Evolutionary conservation across 768 basidiomycete species (phyloP), one percentile per base, ranked within the genome.

Genomic region (Mycena rosella): DNA sequence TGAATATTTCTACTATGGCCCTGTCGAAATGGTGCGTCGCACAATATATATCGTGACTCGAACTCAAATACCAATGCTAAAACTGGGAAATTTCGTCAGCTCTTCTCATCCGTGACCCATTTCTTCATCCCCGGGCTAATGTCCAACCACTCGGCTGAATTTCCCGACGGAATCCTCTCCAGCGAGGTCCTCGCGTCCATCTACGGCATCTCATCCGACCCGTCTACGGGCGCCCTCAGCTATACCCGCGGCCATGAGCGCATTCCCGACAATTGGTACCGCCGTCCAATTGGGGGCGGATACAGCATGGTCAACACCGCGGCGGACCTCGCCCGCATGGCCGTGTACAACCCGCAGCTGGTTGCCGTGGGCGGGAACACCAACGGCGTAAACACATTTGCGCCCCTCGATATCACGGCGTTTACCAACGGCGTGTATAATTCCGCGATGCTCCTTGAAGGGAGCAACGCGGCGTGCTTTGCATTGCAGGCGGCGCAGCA

Each of bases 231-330:
- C n/a, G 26, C 24, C 26, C 17, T 51, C 13, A 18, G 6, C 4
- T 30, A 38, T 32, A 47, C 17, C 42, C 42, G 27, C 14, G 68
- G 57, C 2, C 42, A 30, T 4, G 68, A 69, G 45, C 63, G 54
- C 20, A 61, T 69, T n/a, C 68, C 63, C 3, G 24, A 40, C 14
- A 55, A 55, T n/a, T 69, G 52, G 44, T 69, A 61, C 42, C 44
- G 61, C 22, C 61, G 67, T 5, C 38, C 60, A 1, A 9, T 18
- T 36, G 38, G 7, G 27, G 48, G 40, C 38, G 8, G 34, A 13
- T 51, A 56, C 29, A 8, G 27, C 47, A 20, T n/a, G 10, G 11
- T 59, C 10, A 24, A 38, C 22, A 27, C 44, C 17, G 7, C 59
- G 5, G n/a, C 49, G 10, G 48, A 53, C 17, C 14, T 65, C 2